Evolutionary conservation across 2,329 filamentous ascomycete species (phyloP).

Genomic region (Teratosphaeria zuluensis): DNA sequence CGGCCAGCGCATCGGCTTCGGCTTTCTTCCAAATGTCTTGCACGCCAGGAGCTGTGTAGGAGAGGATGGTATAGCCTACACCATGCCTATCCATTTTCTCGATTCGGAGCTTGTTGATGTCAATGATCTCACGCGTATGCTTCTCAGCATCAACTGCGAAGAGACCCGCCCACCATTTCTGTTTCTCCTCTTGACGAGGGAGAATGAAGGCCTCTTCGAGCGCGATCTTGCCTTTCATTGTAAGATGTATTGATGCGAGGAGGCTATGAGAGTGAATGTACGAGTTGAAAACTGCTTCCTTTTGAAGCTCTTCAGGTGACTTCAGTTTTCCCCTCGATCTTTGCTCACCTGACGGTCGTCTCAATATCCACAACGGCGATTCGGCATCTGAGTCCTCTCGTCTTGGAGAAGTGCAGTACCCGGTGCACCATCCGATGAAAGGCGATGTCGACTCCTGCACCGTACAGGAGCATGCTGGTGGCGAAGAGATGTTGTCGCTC

Average conservation of each 20-base stretch:
- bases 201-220: slow-evolving; percentile 55
- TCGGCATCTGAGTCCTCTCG: background rate
- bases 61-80: slow-evolving; percentile 40
- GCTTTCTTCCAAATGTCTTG: slow-evolving; percentile 38
- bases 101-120: slow-evolving; percentile 35
- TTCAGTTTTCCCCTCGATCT: background rate
- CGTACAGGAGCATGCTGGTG: background rate
- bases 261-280: background rate
- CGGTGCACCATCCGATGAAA: background rate
- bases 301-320: background rate
- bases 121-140: slow-evolving; percentile 47
- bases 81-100: slow-evolving; percentile 37
- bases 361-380: background rate
- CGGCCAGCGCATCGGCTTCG: slow-evolving; percentile 35
- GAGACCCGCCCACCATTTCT: slow-evolving; percentile 51
- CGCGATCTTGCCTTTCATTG: slow-evolving; percentile 44
- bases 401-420: background rate
- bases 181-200: slow-evolving; percentile 49
- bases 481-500: background rate
- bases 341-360: background rate
- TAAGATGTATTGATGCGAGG: background rate
- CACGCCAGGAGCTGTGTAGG: slow-evolving; percentile 40
- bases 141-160: slow-evolving; percentile 51
- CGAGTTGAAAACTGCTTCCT: background rate
- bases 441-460: background rate